Base-by-base conservation (phyloP, 768 basidiomycete genomes). In the Xerocomellus amylosporus region DNA sequence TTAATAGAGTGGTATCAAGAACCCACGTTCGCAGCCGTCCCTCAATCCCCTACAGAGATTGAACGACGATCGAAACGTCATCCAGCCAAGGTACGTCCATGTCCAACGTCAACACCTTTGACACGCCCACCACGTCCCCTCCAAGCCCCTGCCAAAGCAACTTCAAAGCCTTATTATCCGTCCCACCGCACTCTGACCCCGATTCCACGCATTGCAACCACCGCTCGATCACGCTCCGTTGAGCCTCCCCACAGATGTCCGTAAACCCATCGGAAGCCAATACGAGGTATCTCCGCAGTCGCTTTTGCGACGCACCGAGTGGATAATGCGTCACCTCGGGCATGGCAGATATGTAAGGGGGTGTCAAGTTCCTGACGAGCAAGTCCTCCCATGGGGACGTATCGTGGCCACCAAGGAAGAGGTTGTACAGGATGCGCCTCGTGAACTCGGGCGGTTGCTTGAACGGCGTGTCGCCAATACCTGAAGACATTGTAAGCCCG, bases 381-480 rank as follows among this genome's bases (percentile, higher is more conserved):
- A 86, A 85, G 54, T 82, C 82, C 64, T 87, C 85, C 84, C 85
- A 85, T 46, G 74, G 81, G 2, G 81, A 80, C 39, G 74, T 83
- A 52, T 84, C 79, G 52, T 79, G 77, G 62, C 82, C 79, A 13
- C 84, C 85, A 15, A 84, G 83, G 53, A 80, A 77, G 40, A 87
- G 74, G 63, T 85, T 86, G 65, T 85, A 86, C 14, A 87, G 71
- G 41, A 87, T 81, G 12, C 83, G 79, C 38, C 84, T 75, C 19
- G 83, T 86, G 66, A 86, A 87, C 33, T 75, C 76, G 24, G 85
- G 82, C n/a, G 84, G 84, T 55, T 86, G 86, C 68, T 87, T 87
- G 73, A 87, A 87, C 36, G 84, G 83, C 53, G 83, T 81, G 60
- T 87, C 86, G 20, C 86, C 86, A 49, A 87, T 75, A 67, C 84